Percentiles rank a stretch among this genome's conserved stretches.
These are phyloP conservation scores for Periglandula ipomoeae DNA, from an alignment of 2,329 filamentous ascomycete species.

Conservation along the genomic window DNA sequence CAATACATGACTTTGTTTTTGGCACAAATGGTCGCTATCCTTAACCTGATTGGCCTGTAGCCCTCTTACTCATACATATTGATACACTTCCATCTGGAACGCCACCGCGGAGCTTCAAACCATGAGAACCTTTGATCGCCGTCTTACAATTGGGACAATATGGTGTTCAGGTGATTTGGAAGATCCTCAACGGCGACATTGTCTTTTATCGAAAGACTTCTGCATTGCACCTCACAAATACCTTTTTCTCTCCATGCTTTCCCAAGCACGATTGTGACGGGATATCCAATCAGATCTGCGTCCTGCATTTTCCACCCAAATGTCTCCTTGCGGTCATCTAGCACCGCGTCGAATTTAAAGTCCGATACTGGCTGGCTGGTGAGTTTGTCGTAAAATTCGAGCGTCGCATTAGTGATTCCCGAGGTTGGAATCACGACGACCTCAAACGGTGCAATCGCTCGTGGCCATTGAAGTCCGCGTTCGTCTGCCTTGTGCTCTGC, in stretches of 20 bases:
- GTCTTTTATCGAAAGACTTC: conserved; percentile 53
- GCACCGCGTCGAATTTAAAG: conserved; percentile 48
- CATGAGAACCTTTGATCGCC: background rate
- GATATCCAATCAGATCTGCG: conserved; percentile 83
- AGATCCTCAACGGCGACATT: conserved; percentile 39
- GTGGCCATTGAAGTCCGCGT: conserved; percentile 79
- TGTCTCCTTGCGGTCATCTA: conserved; percentile 63
- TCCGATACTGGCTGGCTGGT: conserved; percentile 11
- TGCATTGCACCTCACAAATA: conserved; percentile 71
- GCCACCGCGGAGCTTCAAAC: too few species aligned
- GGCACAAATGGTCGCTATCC: too few species aligned
- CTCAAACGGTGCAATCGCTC: conserved; percentile 77
- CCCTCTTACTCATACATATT: background rate
- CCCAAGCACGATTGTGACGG: conserved; percentile 72
- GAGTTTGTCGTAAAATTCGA: conserved; percentile 56
- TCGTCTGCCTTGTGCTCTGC: conserved; percentile 66
- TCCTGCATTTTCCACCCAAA: conserved; percentile 84
- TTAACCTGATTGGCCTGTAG: too few species aligned
- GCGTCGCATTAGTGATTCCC: conserved; percentile 36
- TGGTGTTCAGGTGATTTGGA: conserved; percentile 33
- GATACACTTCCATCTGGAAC: background rate
- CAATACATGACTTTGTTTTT: too few species aligned
- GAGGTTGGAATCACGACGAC: conserved; percentile 53
- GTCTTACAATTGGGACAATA: conserved; percentile 40
- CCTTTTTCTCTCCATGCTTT: conserved; percentile 52